phyloP scores from a whole-genome alignment of 139 green algal genomes.

The Volvox africanus region DNA sequence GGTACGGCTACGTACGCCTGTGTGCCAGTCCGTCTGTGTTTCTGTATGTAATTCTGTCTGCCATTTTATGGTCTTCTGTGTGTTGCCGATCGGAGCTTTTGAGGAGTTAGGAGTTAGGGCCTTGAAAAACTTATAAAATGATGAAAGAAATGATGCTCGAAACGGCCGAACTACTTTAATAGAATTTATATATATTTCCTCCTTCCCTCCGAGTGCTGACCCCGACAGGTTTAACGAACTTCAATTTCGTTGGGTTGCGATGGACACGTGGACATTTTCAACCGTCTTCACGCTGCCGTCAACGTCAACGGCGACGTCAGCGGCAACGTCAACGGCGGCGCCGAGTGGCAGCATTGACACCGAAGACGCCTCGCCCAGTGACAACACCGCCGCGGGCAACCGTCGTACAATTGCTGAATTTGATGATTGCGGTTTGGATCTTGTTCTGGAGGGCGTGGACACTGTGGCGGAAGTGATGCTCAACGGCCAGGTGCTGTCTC shows the following conservation, averaged over 20 bases:
- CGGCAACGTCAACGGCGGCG: too few species aligned
- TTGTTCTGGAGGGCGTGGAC: slow-evolving; percentile 62
- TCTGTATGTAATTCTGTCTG: neutral
- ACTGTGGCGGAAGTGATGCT: slow-evolving; percentile 67
- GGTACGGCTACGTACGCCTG: neutral
- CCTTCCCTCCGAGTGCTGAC: too few species aligned
- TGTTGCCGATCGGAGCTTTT: too few species aligned
- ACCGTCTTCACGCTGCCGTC: slow-evolving; percentile 50
- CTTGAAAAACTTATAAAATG: too few species aligned
- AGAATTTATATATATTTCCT: too few species aligned
- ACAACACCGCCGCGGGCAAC: too few species aligned
- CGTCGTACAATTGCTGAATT: too few species aligned
- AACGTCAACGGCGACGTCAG: neutral
- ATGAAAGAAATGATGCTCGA: too few species aligned
- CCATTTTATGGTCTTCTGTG: neutral
- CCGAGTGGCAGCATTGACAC: neutral
- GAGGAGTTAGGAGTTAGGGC: too few species aligned
- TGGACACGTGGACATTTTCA: slow-evolving; percentile 75
- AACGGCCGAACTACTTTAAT: too few species aligned
- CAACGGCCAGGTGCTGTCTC: slow-evolving; percentile 50
- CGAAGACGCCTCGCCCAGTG: too few species aligned
- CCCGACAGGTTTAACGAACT: slow-evolving; percentile 73
- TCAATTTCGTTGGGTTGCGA: slow-evolving; percentile 64
- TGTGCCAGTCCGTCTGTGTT: too few species aligned
- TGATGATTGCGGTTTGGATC: slow-evolving; percentile 41